These are phyloP conservation scores for Mycena rebaudengoi DNA, from an alignment of 768 basidiomycete genomes.

Conservation along the genomic window DNA sequence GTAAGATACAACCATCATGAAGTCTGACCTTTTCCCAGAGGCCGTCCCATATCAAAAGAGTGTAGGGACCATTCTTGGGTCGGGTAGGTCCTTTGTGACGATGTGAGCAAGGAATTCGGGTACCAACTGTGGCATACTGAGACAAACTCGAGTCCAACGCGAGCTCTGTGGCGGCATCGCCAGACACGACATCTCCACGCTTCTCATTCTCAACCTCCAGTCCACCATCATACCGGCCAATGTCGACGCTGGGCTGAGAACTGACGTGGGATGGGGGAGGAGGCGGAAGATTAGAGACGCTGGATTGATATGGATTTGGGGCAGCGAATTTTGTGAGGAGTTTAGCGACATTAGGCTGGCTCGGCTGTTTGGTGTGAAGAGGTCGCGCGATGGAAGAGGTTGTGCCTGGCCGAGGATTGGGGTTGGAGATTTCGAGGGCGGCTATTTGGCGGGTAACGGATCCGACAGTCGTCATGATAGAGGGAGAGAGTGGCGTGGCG, in stretches of 20 bases:
- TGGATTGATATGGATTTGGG: slow-evolving; percentile 57
- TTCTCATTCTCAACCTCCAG: slow-evolving; percentile 91
- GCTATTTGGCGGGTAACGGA: slow-evolving; percentile 76
- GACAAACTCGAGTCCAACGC: slow-evolving; percentile 87
- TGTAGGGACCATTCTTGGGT: slow-evolving; percentile 88
- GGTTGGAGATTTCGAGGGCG: slow-evolving; percentile 71
- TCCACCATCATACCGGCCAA: slow-evolving; percentile 95
- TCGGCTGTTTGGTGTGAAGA: slow-evolving; percentile 60
- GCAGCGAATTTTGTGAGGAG: slow-evolving; percentile 79
- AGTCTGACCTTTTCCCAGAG: slow-evolving; percentile 77
- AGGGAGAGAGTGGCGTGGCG: no score
- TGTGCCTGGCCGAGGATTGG: slow-evolving; percentile 46
- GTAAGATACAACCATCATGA: not conserved
- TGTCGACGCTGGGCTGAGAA: slow-evolving; percentile 62
- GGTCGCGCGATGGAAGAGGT: slow-evolving; percentile 39
- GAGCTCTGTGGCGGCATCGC: slow-evolving; percentile 81
- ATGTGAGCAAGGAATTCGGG: not conserved
- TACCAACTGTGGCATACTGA: slow-evolving; percentile 50
- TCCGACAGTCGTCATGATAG: slow-evolving; percentile 54
- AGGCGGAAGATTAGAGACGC: slow-evolving; percentile 21
- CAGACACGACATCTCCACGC: slow-evolving; percentile 75
- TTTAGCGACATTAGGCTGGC: slow-evolving; percentile 71
- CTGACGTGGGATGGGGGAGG: slow-evolving; percentile 46
- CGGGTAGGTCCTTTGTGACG: slow-evolving; percentile 60
- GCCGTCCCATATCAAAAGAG: slow-evolving; percentile 93